phyloP scores from a whole-genome alignment of 2,329 filamentous ascomycete genomes.

The Calonectria pseudoreteaudii region DNA sequence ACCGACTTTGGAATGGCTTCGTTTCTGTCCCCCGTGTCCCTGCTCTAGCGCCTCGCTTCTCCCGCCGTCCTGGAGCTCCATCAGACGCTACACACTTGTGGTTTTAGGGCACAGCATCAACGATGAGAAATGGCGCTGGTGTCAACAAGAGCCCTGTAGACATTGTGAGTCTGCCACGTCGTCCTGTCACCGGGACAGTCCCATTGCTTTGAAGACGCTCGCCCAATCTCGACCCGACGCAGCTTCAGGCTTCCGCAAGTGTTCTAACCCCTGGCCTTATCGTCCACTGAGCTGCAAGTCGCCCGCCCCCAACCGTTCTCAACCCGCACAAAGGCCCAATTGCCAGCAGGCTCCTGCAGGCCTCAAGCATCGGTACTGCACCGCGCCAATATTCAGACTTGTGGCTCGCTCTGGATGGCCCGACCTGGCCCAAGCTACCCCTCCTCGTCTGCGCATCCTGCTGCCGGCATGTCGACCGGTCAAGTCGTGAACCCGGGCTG shows the following conservation, averaged over 20 bases:
- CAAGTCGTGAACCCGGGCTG: conserved; percentile 15
- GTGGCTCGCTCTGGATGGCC: conserved; percentile 29
- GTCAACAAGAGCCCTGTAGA: neutral
- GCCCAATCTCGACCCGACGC: conserved; percentile 2
- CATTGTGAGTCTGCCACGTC: neutral
- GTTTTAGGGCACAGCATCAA: neutral
- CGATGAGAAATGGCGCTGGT: neutral
- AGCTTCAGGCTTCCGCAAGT: conserved; percentile 1
- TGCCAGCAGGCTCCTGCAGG: conserved; percentile 7
- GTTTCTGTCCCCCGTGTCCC: conserved; percentile 2
- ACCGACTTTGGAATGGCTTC: neutral
- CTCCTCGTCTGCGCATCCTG: conserved; percentile 6
- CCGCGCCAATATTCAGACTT: conserved; percentile 11
- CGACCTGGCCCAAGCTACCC: neutral
- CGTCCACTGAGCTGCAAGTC: neutral
- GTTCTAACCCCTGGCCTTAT: conserved; percentile 11
- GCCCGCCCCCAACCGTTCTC: conserved; percentile 6
- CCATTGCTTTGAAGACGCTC: neutral
- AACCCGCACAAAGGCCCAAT: conserved; percentile 5
- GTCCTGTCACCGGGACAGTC: neutral
- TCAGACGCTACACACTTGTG: conserved; percentile 4
- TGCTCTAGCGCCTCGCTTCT: conserved; percentile 15
- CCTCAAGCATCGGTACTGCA: conserved; percentile 7
- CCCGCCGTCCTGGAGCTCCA: neutral
- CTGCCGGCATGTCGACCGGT: conserved; percentile 7